Conservation (phyloP, 495 filamentous ascomycete genomes). For the Achaetomiella virescens region DNA sequence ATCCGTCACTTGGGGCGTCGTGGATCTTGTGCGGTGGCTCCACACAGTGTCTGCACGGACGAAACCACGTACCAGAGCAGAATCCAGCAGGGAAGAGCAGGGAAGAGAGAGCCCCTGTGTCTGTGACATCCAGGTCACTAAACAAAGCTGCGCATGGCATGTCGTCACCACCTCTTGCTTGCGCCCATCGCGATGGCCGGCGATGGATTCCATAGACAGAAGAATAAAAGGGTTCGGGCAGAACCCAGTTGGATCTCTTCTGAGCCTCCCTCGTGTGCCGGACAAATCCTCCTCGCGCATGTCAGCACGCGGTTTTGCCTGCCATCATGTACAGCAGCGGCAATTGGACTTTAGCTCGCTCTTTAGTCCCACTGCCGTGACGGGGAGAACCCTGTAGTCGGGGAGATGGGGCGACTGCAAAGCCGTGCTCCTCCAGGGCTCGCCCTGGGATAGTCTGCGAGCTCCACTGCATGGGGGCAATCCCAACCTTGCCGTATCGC, state of each 20-base stretch:
- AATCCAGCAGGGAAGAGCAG: no score
- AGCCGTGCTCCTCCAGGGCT: not conserved
- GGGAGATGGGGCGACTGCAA: not conserved
- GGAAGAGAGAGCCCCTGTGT: no score
- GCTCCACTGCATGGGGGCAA: conserved; percentile 10
- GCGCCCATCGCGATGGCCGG: not conserved
- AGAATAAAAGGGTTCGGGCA: not conserved
- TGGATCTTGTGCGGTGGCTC: not conserved
- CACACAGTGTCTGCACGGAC: not conserved
- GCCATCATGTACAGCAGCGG: not conserved
- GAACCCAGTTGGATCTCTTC: not conserved
- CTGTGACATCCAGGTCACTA: no score
- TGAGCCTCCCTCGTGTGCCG: no score
- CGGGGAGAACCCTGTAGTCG: not conserved
- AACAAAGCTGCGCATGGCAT: not conserved
- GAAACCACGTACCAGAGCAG: not conserved
- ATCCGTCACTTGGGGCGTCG: not conserved
- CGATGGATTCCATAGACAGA: not conserved
- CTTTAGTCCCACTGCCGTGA: not conserved
- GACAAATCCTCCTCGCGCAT: not conserved
- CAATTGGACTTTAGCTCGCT: not conserved
- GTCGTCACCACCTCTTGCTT: not conserved
- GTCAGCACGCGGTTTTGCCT: not conserved
- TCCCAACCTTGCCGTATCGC: conserved; percentile 1
- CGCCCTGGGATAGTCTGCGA: not conserved